Base-by-base conservation (phyloP, 345 rosid genomes). In the Salix purpurea region DNA sequence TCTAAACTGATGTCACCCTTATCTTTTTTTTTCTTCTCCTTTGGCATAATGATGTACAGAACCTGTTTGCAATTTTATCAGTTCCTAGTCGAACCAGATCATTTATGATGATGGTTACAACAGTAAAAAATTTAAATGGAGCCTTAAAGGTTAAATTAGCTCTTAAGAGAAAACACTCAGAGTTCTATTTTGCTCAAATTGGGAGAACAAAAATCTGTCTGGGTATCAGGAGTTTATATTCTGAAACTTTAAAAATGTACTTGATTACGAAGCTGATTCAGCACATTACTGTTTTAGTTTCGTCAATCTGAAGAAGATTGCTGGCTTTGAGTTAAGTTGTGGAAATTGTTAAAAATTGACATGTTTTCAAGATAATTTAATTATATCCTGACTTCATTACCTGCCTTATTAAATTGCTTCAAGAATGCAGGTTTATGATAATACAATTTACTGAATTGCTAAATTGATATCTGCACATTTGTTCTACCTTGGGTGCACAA, bases 1-100 rank as follows among this genome's bases (percentile, higher is more conserved):
- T 78, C 81, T 34, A 18, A 40, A 67, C 70, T 13, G 54, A 32
- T 78, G 36, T 46, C 37, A 65, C 16, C n/a, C n/a, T 16, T 65
- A 15, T 39, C 7, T 4, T 21, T 10, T 56, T 56, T 58, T 58
- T 48, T 64, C 14, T 48, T 64, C 14, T 65, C 50, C 65, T 34
- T 50, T 71, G 16, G 23, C 40, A 48, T 64, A 62, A 70, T 14
- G 3, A 13, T 69, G 58, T 48, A 9, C 18, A 15, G 36, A 65
- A 48, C 39, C 36, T 50, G 40, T 65, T 54, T 34, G 48, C 61
- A 21, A 48, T 24, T 56, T 39, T 12, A 56, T 40, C 13, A 23
- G 26, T 5, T 54, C 21, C 26, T 40, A 19, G 69, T 8, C 39
- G 37, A 54, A 68, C 64, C 64, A 58, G 28, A 58, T 58, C 64